phyloP scores from a whole-genome alignment of 208 protist species.

The Leishmania amazonensis region DNA sequence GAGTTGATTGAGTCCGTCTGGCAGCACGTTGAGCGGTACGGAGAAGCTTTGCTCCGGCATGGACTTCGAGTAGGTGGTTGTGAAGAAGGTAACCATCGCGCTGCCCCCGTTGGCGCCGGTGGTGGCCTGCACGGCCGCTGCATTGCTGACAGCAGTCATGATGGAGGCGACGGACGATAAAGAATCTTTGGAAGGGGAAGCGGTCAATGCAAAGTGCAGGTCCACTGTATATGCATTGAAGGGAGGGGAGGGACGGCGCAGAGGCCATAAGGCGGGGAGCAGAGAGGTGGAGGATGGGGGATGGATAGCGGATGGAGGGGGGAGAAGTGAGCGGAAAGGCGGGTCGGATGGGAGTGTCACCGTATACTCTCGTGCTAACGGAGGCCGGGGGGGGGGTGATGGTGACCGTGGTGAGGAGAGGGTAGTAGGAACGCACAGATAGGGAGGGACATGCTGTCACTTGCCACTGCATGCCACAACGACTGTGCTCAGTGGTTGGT shows the following conservation, averaged over 20 bases:
- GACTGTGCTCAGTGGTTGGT: not conserved
- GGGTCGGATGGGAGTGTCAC: not conserved
- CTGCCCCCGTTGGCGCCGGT: slow-evolving; percentile 40
- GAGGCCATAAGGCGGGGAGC: not conserved
- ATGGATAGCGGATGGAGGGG: not conserved
- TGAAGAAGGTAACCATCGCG: slow-evolving; percentile 82
- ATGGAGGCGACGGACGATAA: not conserved
- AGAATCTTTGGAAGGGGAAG: slow-evolving; percentile 1
- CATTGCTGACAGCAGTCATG: slow-evolving; percentile 11
- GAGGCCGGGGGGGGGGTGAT: not conserved
- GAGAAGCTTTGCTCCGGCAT: slow-evolving; percentile 84
- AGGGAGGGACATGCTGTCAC: not conserved
- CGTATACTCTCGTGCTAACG: not conserved
- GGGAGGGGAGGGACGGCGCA: not conserved
- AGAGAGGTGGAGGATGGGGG: not conserved
- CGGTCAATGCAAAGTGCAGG: not conserved
- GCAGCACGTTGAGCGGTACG: slow-evolving; percentile 65
- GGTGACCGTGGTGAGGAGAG: not conserved
- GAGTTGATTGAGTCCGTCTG: slow-evolving; percentile 68
- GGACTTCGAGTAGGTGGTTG: slow-evolving; percentile 56
- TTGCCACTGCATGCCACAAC: not conserved
- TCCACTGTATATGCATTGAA: not conserved
- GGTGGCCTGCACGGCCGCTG: slow-evolving; percentile 3
- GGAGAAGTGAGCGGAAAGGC: not conserved
- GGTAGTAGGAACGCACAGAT: not conserved